Base-by-base conservation (phyloP, 768 basidiomycete species). In the Macrocybe gigantea region DNA sequence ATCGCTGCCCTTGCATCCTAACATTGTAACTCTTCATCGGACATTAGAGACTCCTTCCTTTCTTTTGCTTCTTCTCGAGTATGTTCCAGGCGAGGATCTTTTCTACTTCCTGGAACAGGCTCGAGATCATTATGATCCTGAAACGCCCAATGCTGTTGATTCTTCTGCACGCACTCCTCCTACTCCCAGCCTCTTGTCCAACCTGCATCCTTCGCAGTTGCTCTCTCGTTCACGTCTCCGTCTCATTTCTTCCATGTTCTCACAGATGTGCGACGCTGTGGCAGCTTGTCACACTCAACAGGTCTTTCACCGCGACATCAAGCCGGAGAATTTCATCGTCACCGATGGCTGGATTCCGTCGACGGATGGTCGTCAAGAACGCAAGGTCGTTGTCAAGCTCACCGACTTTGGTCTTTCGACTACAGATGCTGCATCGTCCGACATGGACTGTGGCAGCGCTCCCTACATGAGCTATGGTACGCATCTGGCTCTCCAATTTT, bases 41-140 rank as follows among this genome's bases (percentile, higher is more conserved):
- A 95, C 96, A 1, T 78, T 95, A 57, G 93, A 99, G 68, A 97
- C 93, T 2, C 75, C 82, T 47, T 85, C 91, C 31, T 96, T 90
- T 65, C 74, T 99, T 6, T 83, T 98, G 54, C 83, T 99, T 55
- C 74, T 99, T 40, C 75, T 99, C 55, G 95, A 99, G 72, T 92
- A 86, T 62, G 94, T 96, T 53, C 93, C 93, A 11, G 95, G 95
- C 44, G 90, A 96, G 67, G 95, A 99, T 66, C 74, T 98, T 54
- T 99, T 93, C 67, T 99, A 93, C 70, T 99, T 97, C 77, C 79
- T 99, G 43, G 94, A 97, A 72, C 92, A 96, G 73, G 83, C 90
- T 53, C 84, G 88, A 64, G 93, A 95, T 66, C 86, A 90, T 65
- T 82, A 81, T 64, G 83, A 85, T 48, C 70, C 75, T 8, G 72